Evolutionary conservation across 2,329 filamentous ascomycete genomes (phyloP).

Genomic region (Aspergillus bombycis): DNA sequence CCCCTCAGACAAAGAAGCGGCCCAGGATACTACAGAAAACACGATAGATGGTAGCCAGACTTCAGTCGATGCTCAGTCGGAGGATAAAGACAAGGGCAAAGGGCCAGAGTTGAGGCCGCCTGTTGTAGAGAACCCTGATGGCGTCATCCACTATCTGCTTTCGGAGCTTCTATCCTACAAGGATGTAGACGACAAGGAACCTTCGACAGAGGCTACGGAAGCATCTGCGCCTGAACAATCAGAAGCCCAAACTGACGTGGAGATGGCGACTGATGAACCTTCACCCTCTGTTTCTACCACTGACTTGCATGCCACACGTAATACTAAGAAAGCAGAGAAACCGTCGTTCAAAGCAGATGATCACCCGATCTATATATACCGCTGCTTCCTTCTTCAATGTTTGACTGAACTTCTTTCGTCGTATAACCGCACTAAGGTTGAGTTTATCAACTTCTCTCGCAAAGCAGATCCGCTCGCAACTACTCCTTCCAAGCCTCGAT

Average conservation of each 20-base stretch:
- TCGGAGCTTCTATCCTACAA: constrained; percentile 90
- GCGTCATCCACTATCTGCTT: constrained; percentile 91
- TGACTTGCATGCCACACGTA: constrained; percentile 30
- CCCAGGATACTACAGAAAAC: constrained; percentile 28
- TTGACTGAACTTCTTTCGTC: constrained; percentile 86
- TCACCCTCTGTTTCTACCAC: constrained; percentile 37
- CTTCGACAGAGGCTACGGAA: constrained; percentile 39
- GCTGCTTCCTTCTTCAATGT: constrained; percentile 92
- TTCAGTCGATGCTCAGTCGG: constrained; percentile 22
- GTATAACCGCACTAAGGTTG: constrained; percentile 93
- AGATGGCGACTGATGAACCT: constrained; percentile 51
- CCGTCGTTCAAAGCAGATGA: constrained; percentile 84
- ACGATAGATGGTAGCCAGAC: constrained; percentile 38
- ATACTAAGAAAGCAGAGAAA: constrained; percentile 69
- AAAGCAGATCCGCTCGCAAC: constrained; percentile 80
- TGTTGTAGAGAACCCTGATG: constrained; percentile 87
- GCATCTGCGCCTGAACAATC: constrained; percentile 34
- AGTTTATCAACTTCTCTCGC: constrained; percentile 98
- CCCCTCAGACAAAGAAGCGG: constrained; percentile 26
- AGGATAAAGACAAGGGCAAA: constrained; percentile 55
- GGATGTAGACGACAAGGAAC: constrained; percentile 85
- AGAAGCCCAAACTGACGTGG: constrained; percentile 49
- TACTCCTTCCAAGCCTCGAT: constrained; percentile 91
- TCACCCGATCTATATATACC: constrained; percentile 94
- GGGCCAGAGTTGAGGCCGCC: constrained; percentile 74